These are phyloP conservation scores for Stenogyne calaminthoides DNA, from an alignment of 305 asterid genomes.

Conservation along the genomic window DNA sequence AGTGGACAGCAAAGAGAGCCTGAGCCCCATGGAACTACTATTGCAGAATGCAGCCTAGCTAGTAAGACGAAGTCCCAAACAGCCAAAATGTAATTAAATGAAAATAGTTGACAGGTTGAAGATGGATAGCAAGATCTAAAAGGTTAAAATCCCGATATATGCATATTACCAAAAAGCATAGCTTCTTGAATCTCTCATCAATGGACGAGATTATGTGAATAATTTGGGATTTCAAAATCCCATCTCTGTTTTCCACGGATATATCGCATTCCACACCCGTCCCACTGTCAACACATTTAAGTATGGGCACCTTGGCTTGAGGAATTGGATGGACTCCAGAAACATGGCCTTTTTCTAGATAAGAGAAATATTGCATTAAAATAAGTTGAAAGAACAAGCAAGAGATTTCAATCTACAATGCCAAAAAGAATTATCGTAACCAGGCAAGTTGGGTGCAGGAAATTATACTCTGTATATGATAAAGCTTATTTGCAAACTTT, in stretches of 20 bases:
- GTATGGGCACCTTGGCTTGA: conserved; percentile 87
- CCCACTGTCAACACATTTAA: conserved; percentile 91
- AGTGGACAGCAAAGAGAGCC: not conserved
- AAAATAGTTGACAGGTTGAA: conserved; percentile 5
- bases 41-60: not conserved
- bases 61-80: conserved; percentile 3
- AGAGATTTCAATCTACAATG: conserved; percentile 6
- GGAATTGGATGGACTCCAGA: conserved; percentile 76
- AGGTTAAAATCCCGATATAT: conserved; percentile 11
- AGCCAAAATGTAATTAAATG: conserved; percentile 4
- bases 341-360: conserved; percentile 77
- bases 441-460: conserved; percentile 20
- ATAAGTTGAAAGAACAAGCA: conserved; percentile 14
- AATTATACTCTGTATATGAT: conserved; percentile 67
- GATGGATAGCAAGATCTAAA: conserved; percentile 19
- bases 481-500: conserved; percentile 75
- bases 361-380: conserved; percentile 27
- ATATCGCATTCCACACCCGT: conserved; percentile 96
- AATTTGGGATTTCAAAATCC: conserved; percentile 75
- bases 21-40: not conserved
- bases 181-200: conserved; percentile 85
- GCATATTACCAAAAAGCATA: conserved; percentile 83
- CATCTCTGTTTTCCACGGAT: conserved; percentile 92
- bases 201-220: conserved; percentile 70
- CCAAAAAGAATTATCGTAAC: not conserved